Evolutionary conservation across 805 yeast genomes (phyloP).

Genomic region (Myxozyma nipponensis): DNA sequence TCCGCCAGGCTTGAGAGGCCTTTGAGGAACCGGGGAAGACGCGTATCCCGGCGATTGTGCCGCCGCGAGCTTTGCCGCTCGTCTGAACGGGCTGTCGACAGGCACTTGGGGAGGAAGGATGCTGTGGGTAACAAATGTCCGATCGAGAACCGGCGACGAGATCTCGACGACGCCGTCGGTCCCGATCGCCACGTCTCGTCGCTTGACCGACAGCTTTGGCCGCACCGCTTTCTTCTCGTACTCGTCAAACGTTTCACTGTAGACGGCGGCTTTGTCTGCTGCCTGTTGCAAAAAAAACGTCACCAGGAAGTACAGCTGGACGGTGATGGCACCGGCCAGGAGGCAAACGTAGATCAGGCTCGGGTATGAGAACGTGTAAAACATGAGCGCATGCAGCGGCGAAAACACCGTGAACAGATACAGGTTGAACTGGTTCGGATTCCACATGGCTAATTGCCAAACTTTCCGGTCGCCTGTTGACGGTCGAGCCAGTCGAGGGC

Average conservation of each 20-base stretch:
- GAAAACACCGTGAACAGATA: slow-evolving; percentile 52
- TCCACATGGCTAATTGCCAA: slow-evolving; percentile 64
- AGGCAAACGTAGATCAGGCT: slow-evolving; percentile 31
- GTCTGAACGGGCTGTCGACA: neutral
- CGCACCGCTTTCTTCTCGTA: slow-evolving; percentile 59
- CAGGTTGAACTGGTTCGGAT: slow-evolving; percentile 57
- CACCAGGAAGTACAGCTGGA: slow-evolving; percentile 42
- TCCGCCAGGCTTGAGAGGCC: neutral
- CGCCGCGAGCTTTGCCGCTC: neutral
- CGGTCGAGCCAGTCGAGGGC: neutral
- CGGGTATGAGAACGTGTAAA: slow-evolving; percentile 41
- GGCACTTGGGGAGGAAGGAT: slow-evolving; percentile 17
- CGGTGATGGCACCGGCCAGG: slow-evolving; percentile 39
- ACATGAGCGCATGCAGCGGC: slow-evolving; percentile 51
- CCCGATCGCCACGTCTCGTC: slow-evolving; percentile 55
- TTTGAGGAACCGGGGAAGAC: neutral
- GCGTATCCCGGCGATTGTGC: neutral
- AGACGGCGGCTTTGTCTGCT: slow-evolving; percentile 57
- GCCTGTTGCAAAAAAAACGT: slow-evolving; percentile 46
- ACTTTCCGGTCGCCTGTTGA: slow-evolving; percentile 10
- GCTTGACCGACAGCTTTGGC: slow-evolving; percentile 50
- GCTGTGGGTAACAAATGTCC: slow-evolving; percentile 26
- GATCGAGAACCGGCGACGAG: slow-evolving; percentile 30
- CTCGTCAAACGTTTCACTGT: slow-evolving; percentile 59
- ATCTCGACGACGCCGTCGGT: slow-evolving; percentile 33